Base-by-base conservation (phyloP, 2,329 filamentous ascomycete species). In the Colletotrichum sp. region DNA sequence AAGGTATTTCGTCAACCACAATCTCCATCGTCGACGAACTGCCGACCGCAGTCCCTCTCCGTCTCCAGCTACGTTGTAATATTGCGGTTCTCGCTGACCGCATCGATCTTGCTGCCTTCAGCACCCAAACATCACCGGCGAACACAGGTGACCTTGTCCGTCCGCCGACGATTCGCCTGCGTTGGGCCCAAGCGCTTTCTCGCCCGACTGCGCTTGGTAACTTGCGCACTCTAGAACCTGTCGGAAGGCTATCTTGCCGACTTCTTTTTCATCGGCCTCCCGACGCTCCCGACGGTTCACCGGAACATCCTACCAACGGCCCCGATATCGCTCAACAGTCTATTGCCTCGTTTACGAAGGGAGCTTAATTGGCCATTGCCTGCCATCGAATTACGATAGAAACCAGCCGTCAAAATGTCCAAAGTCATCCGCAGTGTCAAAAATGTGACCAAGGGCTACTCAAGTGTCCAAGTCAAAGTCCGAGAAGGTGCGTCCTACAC, bases 371-470 rank as follows among this genome's bases (percentile, higher is more conserved):
- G 16, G 39, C 16, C 36, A 66, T 39, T 30, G 36, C 32, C 30
- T 12, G 63, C 39, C 67, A 9, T 13, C 32, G 21, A 24, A 75
- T n/a, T 30, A 72, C 36, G n/a, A 72, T 34, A 52, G n/a, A 52
- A 52, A 24, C 30, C 67, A 36, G 65, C 21, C 70, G 70, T 84
- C 85, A 84, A 67, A 83, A 99, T 99, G 97, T 98, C 96, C 76
- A 98, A 98, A 88, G 96, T 99, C 85, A 95, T 99, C 84, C 92
- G 97, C 87, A 98, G 95, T 85, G 96, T 99, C 83, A 99, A 98
- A 89, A 99, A 99, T 90, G 96, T 99, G 87, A 99, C 97, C 86
- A 99, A 99, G 89, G 97, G 97, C 81, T 99, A 99, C 85, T 98
- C 96, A 44, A 93, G 91, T 79, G 95, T 98, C 82, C 96, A 99